A percentile compares a stretch with the other conserved stretches of the same genome.
These are phyloP conservation scores for Geotrichum ghanense DNA, from an alignment of 805 yeast species.

Conservation along the genomic window DNA sequence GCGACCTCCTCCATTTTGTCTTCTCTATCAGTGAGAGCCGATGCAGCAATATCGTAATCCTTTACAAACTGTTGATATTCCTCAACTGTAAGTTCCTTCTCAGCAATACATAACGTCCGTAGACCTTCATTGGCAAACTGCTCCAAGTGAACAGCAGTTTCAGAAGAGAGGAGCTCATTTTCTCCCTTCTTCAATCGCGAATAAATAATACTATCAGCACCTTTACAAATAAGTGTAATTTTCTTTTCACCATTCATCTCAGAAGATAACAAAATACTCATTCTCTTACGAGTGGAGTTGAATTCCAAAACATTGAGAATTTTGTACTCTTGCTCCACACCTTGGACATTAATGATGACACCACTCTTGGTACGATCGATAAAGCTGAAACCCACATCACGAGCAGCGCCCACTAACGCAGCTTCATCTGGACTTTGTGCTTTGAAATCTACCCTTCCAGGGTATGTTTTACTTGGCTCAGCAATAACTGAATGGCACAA, in stretches of 20 bases:
- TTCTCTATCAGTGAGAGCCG: slow-evolving; percentile 49
- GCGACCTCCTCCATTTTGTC: slow-evolving; percentile 40
- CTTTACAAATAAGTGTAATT: slow-evolving; percentile 46
- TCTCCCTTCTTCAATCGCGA: slow-evolving; percentile 28
- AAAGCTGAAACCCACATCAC: slow-evolving; percentile 61
- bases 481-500: slow-evolving; percentile 69
- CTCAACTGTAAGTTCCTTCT: slow-evolving; percentile 34
- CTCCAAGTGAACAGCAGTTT: slow-evolving; percentile 54
- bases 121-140: slow-evolving; percentile 68
- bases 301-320: slow-evolving; percentile 50
- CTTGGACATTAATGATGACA: slow-evolving; percentile 34
- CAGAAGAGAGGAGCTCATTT: slow-evolving; percentile 31
- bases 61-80: slow-evolving; percentile 39
- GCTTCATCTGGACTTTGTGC: slow-evolving; percentile 82
- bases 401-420: slow-evolving; percentile 65
- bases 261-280: slow-evolving; percentile 44
- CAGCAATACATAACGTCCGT: slow-evolving; percentile 64
- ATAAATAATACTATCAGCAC: slow-evolving; percentile 67
- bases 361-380: slow-evolving; percentile 41
- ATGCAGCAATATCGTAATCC: slow-evolving; percentile 40
- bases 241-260: slow-evolving; percentile 17
- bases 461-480: slow-evolving; percentile 30
- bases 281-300: slow-evolving; percentile 62
- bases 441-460: slow-evolving; percentile 39
- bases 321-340: slow-evolving; percentile 35